Conservation (phyloP, 2,329 filamentous ascomycete genomes). For the Penicillium sp. region DNA sequence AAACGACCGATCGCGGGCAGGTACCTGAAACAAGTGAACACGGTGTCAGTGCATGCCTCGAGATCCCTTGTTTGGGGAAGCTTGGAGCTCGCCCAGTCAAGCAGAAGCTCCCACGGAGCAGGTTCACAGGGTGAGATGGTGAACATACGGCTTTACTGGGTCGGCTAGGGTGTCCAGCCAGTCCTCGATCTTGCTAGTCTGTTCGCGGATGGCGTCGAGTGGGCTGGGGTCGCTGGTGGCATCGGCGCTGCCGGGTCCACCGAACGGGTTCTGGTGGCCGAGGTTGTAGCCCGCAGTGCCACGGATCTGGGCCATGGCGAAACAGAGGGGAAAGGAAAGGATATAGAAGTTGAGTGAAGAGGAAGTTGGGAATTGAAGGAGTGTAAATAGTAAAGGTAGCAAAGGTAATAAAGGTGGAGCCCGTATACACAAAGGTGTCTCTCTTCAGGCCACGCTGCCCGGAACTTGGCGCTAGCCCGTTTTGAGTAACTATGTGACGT, state of each 20-base stretch:
- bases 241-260: conserved; percentile 57
- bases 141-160: conserved; percentile 89
- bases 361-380: background rate
- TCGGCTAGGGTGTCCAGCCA: conserved; percentile 81
- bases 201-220: conserved; percentile 84
- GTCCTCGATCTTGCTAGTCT: conserved; percentile 99
- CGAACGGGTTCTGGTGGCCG: conserved; percentile 70
- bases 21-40: conserved; percentile 59
- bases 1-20: conserved; percentile 94
- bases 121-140: background rate
- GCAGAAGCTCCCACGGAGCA: background rate
- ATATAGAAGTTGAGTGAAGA: conserved; percentile 11
- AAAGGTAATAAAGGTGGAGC: conserved; percentile 9
- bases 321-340: conserved; percentile 1
- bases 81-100: background rate
- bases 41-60: conserved; percentile 28
- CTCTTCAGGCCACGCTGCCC: conserved; percentile 44
- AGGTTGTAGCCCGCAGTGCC: conserved; percentile 80
- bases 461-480: conserved; percentile 32
- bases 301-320: conserved; percentile 54
- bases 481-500: conserved; percentile 29
- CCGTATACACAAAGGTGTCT: conserved; percentile 23
- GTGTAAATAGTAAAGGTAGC: conserved; percentile 12
- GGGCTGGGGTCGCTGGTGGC: conserved; percentile 68
- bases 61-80: conserved; percentile 17